Conservation (phyloP, 176 grass and related monocot genomes). For the Tillandsia fasciculata region DNA sequence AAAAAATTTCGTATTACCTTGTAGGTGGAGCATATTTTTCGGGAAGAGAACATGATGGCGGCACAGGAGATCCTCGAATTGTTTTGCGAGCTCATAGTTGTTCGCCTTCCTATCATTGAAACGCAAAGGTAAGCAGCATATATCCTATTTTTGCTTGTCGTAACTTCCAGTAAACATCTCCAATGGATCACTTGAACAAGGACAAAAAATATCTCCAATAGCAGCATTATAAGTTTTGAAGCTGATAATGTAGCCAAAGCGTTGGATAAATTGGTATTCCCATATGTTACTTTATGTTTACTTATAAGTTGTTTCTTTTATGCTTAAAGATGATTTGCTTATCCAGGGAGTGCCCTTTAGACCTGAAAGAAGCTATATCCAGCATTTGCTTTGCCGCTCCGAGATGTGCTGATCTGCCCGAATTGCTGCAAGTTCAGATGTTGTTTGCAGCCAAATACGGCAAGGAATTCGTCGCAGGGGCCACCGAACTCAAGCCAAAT, state of each 20-base stretch:
- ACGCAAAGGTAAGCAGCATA: slow-evolving; percentile 58
- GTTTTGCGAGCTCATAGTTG: slow-evolving; percentile 85
- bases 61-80: slow-evolving; percentile 89
- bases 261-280: too few species aligned
- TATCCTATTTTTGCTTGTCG: slow-evolving; percentile 1
- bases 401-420: slow-evolving; percentile 35
- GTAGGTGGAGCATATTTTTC: slow-evolving; percentile 93
- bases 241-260: too few species aligned
- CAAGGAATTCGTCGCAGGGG: slow-evolving; percentile 25
- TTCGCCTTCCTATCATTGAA: slow-evolving; percentile 74
- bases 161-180: background rate
- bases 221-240: too few species aligned
- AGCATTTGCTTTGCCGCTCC: slow-evolving; percentile 32
- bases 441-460: slow-evolving; percentile 36
- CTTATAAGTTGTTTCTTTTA: too few species aligned
- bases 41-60: slow-evolving; percentile 81
- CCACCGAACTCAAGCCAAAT: slow-evolving; percentile 28
- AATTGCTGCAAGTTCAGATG: slow-evolving; percentile 24
- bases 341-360: slow-evolving; percentile 28
- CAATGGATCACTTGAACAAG: too few species aligned
- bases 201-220: too few species aligned
- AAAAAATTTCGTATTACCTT: background rate
- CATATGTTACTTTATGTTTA: too few species aligned
- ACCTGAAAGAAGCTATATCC: slow-evolving; percentile 34
- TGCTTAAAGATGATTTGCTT: background rate